Conservation (phyloP, 1,284 basidiomycete genomes). For the Fomitiporia mediterranea region DNA sequence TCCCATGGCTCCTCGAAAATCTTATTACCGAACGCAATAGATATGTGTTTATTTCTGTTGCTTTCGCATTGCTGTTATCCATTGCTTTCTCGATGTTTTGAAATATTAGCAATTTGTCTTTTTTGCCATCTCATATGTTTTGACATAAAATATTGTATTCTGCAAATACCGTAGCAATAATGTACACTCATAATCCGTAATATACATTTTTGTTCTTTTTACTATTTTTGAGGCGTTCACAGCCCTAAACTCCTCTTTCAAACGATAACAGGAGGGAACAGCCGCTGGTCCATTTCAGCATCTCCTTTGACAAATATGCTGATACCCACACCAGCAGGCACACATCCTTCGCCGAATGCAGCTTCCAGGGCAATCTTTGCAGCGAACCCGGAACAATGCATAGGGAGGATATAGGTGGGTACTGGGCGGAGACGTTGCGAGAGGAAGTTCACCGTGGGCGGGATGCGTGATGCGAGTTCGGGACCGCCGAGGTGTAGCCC, state of each 20-base stretch:
- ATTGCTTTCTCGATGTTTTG: not conserved
- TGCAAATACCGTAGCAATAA: not conserved
- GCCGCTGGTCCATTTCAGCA: conserved; percentile 8
- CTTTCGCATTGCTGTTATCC: not conserved
- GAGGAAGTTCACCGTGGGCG: conserved; percentile 68
- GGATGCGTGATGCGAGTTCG: conserved; percentile 57
- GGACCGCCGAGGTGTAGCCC: conserved; percentile 74
- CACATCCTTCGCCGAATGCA: conserved; percentile 67
- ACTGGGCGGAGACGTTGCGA: conserved; percentile 52
- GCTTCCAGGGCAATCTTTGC: conserved; percentile 63
- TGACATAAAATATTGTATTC: not conserved
- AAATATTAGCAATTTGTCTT: not conserved
- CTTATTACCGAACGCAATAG: not conserved
- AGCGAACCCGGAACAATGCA: conserved; percentile 79
- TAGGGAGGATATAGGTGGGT: conserved; percentile 69
- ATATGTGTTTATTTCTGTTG: not conserved
- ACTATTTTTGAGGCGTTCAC: not conserved
- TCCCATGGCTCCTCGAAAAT: not conserved
- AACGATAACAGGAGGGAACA: conserved; percentile 17
- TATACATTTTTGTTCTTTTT: not conserved
- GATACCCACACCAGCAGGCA: conserved; percentile 71
- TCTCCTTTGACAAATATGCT: conserved; percentile 45
- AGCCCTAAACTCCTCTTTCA: not conserved
- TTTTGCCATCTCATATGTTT: not conserved
- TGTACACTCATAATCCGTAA: not conserved